A percentile compares a stretch with the other conserved stretches of the same genome.
phyloP scores from a whole-genome alignment of 169 alveolate genomes.

The Cryptosporidium baileyi region DNA sequence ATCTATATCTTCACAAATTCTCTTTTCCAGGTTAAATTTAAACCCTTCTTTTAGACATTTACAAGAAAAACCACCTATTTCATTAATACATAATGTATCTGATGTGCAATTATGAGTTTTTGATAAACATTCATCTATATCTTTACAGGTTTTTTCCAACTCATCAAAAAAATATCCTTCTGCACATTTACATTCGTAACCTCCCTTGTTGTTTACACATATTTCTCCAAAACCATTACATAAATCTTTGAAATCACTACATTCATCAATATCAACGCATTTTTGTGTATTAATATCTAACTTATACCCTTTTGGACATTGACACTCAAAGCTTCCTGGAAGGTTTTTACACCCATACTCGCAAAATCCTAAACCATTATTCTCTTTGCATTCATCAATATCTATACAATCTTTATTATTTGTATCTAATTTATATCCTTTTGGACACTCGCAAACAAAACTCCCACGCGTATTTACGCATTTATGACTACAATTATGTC shows the following conservation, averaged over 20 bases:
- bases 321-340: slow-evolving; percentile 57
- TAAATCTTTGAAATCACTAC: slow-evolving; percentile 34
- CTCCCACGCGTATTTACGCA: slow-evolving; percentile 76
- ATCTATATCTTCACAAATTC: slow-evolving; percentile 73
- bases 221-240: slow-evolving; percentile 66
- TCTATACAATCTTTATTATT: slow-evolving; percentile 65
- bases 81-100: slow-evolving; percentile 61
- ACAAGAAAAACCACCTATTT: slow-evolving; percentile 72
- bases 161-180: slow-evolving; percentile 49
- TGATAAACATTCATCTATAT: slow-evolving; percentile 71
- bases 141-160: slow-evolving; percentile 62
- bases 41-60: slow-evolving; percentile 71
- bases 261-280: slow-evolving; percentile 74
- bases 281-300: slow-evolving; percentile 45
- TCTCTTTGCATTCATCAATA: slow-evolving; percentile 73
- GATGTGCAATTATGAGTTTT: slow-evolving; percentile 24
- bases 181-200: slow-evolving; percentile 73
- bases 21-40: slow-evolving; percentile 63
- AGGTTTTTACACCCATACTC: slow-evolving; percentile 56
- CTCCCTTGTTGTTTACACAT: slow-evolving; percentile 73
- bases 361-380: slow-evolving; percentile 23
- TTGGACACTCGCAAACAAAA: slow-evolving; percentile 73
- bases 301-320: slow-evolving; percentile 61
- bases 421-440: slow-evolving; percentile 67
- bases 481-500: slow-evolving; percentile 68